Evolutionary conservation across 129 eudicot species (phyloP), one percentile per base, ranked within the genome.

Genomic region (Tagetes erecta): DNA sequence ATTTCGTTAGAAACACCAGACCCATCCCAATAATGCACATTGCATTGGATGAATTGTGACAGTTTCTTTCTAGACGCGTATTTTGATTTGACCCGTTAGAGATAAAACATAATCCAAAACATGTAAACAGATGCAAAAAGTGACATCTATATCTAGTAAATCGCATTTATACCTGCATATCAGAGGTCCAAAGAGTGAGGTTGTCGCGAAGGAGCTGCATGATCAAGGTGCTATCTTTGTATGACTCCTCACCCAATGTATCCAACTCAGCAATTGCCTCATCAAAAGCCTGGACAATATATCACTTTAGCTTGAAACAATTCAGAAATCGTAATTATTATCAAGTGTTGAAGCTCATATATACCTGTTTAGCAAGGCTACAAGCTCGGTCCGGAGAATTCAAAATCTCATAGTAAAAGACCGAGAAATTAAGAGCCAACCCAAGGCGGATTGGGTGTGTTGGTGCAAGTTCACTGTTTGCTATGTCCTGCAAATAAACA

Each of bases 391-490:
- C 89, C 1, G 89, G 86, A 57, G 89, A 85, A 70, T 85, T 85
- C 82, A 85, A 79, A 67, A 85, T 85, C 77, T 85, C 89, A 76
- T 85, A 85, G 86, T 85, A 85, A 75, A 85, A 85, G 42, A 85
- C 89, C 38, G 89, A 85, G 72, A 85, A 85, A 77, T 85, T 85
- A 42, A 85, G 73, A 52, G 89, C 89, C 59, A 85, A 20, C 66
- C 89, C 89, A 45, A 85, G 86, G 37, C 89, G 86, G 58, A 85
- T 85, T 1, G 89, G 89, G 73, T 85, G 89, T 13, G 89, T 85
- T 20, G 89, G 86, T 7, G 88, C 83, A 67, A 84, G 85, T 44
- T 84, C 88, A 36, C 78, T 73, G 78, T 81, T 77, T 30, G 88
- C 88, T 13, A 84, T 84, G 56, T 84, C 88, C 88, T 84, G 83